Evolutionary conservation across 2,329 filamentous ascomycete genomes (phyloP), one percentile per base, ranked within the genome.

Genomic region (Talaromyces sp.): DNA sequence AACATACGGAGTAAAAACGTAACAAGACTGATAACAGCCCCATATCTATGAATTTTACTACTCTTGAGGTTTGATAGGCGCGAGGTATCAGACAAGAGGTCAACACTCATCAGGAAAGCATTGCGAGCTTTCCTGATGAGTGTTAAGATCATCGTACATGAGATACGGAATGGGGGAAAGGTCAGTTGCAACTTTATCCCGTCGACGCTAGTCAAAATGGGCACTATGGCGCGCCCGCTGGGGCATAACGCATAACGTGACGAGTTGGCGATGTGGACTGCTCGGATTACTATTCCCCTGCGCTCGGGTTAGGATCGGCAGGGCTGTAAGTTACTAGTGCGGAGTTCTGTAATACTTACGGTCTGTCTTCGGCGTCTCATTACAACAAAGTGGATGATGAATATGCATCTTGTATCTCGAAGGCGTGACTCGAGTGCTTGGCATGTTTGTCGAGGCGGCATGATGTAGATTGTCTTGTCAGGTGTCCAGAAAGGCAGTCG

Each of bases 321-420:
- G 49, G 49, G 49, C 49, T 52, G 15, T 52, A 52, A 33, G 49
- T 52, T 52, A 52, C 49, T 52, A 52, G 49, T 33, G 47, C 47
- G 15, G 13, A 49, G 45, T 27, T 37, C 50, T 54, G 50, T 54
- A 54, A 13, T 52, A 19, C 10, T 11, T 49, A 27, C 45, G 22
- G 47, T 7, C 6, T 50, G 17, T 50, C 47, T 31, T 19, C 27
- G 27, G 27, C 7, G 27, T 31, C 27, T 31, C 7, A 7, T 2
- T 13, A 11, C 22, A 11, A 15, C 9, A 6, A 25, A 13, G 31
- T 10, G 37, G 17, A 54, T 35, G 17, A 54, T 19, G 47, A 22
- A 27, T 25, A 54, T 54, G 50, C 27, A 54, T 35, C 31, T 27
- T 13, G 3, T n/a, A 33, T 54, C 50, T 33, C n/a, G 50, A 11